A percentile compares a stretch with the other conserved stretches of the same genome.
Evolutionary conservation across 495 filamentous ascomycete species (phyloP).

Genomic region (Poronia punctata): DNA sequence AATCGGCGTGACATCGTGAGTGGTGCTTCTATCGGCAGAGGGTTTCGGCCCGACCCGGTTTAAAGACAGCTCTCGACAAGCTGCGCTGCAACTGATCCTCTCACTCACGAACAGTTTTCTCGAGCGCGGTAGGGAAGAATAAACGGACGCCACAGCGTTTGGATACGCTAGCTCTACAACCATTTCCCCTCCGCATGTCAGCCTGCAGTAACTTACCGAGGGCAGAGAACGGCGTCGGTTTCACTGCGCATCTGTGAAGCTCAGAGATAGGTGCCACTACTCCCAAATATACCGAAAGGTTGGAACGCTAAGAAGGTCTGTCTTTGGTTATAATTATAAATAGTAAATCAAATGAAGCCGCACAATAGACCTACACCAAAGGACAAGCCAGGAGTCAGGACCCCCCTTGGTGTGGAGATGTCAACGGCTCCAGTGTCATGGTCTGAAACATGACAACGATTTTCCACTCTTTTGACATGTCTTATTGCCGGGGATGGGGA

Average conservation of each 20-base stretch:
- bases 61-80: not conserved
- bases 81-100: not conserved
- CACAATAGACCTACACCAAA: not conserved
- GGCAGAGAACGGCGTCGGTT: too few species aligned
- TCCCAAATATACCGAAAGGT: too few species aligned
- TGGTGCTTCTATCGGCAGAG: not conserved
- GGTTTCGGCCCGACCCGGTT: slow-evolving; percentile 5
- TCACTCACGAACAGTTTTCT: too few species aligned
- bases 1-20: not conserved
- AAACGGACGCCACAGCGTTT: too few species aligned
- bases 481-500: slow-evolving; percentile 10
- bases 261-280: too few species aligned
- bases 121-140: too few species aligned
- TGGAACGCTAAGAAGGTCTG: too few species aligned
- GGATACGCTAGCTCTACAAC: too few species aligned
- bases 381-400: too few species aligned
- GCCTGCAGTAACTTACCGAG: too few species aligned
- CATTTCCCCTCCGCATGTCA: too few species aligned
- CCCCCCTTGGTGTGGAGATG: slow-evolving; percentile 4
- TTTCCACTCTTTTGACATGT: slow-evolving; percentile 13
- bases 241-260: too few species aligned
- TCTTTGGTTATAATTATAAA: not conserved
- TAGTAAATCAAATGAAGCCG: not conserved
- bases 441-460: slow-evolving; percentile 15
- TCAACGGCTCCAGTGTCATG: not conserved